phyloP scores from a whole-genome alignment of 2,329 filamentous ascomycete species.

The Aspergillus sclerotialis region DNA sequence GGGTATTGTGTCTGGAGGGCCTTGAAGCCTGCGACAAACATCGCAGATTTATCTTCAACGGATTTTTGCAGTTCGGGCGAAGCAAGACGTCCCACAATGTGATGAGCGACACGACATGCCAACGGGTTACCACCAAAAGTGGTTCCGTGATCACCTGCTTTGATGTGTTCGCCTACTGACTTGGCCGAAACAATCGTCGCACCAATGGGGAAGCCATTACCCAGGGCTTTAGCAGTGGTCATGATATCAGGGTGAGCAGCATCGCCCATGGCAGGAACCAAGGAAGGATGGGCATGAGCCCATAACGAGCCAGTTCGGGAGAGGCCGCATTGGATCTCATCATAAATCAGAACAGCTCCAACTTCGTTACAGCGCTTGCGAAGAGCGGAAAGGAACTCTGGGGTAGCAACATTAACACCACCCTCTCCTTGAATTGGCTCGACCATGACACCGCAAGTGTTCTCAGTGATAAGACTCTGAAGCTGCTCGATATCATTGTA shows the following conservation, averaged over 20 bases:
- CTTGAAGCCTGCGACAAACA: conserved; percentile 54
- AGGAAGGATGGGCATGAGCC: conserved; percentile 71
- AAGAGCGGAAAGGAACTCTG: conserved; percentile 78
- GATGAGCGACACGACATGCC: conserved; percentile 73
- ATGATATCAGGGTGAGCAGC: conserved; percentile 89
- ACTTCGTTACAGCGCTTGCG: conserved; percentile 78
- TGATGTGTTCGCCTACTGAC: conserved; percentile 60
- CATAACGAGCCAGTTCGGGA: conserved; percentile 81
- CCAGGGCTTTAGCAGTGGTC: conserved; percentile 90
- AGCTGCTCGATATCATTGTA: conserved; percentile 77
- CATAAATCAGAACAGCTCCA: conserved; percentile 82
- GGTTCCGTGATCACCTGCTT: conserved; percentile 80
- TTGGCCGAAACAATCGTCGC: conserved; percentile 63
- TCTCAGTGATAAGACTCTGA: conserved; percentile 66
- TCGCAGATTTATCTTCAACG: conserved; percentile 61
- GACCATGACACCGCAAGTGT: conserved; percentile 88
- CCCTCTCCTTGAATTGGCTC: conserved; percentile 98
- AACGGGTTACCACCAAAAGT: conserved; percentile 92
- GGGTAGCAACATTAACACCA: conserved; percentile 74
- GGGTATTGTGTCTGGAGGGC: conserved; percentile 57
- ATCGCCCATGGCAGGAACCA: conserved; percentile 33
- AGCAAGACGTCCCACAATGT: conserved; percentile 72
- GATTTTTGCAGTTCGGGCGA: conserved; percentile 61
- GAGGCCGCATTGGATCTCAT: conserved; percentile 95
- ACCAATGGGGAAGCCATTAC: conserved; percentile 93